Evolutionary conservation across 495 filamentous ascomycete species (phyloP).

Genomic region (Penicillium roqueforti): DNA sequence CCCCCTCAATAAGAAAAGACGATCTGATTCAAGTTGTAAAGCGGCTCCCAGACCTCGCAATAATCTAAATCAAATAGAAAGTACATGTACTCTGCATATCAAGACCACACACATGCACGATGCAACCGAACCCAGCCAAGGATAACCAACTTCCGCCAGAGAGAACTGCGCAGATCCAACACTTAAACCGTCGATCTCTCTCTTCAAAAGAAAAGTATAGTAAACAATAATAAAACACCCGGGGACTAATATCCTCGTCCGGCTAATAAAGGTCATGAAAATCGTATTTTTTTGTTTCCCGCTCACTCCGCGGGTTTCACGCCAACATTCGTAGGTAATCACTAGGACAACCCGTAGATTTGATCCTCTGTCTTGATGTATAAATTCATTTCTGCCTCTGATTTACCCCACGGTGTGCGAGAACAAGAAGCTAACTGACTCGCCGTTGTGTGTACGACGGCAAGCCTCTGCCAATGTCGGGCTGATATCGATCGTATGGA

Average conservation of each 20-base stretch:
- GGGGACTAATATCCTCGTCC: slow-evolving; percentile 6
- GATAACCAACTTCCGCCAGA: slow-evolving; percentile 3
- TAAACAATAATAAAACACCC: slow-evolving; percentile 10
- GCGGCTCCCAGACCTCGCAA: slow-evolving; percentile 9
- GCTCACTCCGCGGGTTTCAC: slow-evolving; percentile 5
- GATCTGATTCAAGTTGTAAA: background rate
- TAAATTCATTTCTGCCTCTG: slow-evolving; percentile 26
- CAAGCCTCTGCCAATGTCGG: slow-evolving; percentile 69
- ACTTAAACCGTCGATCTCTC: background rate
- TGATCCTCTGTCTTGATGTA: slow-evolving; percentile 3
- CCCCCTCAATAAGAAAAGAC: background rate
- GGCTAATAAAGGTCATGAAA: slow-evolving; percentile 24
- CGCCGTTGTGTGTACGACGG: slow-evolving; percentile 91
- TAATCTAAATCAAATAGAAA: slow-evolving; percentile 8
- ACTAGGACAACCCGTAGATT: slow-evolving; percentile 3
- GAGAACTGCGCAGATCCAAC: background rate
- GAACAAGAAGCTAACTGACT: slow-evolving; percentile 91
- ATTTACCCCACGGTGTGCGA: slow-evolving; percentile 61
- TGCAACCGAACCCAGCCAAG: slow-evolving; percentile 12
- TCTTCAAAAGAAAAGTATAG: background rate
- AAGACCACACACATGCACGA: slow-evolving; percentile 9
- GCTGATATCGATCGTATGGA: slow-evolving; percentile 90
- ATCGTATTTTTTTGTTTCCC: slow-evolving; percentile 29
- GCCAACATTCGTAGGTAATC: background rate
- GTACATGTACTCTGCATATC: background rate